Evolutionary conservation across 371 early-diverging fungal genomes (phyloP).

Genomic region (Parasitella parasitica): DNA sequence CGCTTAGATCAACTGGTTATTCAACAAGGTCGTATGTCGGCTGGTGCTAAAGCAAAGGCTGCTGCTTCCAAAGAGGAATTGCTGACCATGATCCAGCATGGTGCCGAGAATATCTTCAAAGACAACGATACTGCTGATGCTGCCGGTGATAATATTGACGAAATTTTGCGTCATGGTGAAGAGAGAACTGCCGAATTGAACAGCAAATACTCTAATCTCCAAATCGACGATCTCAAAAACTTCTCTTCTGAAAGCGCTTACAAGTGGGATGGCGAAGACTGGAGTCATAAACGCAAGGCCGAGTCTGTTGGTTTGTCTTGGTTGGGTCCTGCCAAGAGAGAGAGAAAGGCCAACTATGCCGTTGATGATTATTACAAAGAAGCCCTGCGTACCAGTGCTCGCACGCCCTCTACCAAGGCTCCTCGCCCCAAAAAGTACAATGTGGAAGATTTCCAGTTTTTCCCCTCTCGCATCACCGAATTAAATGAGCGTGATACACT

Average conservation of each 20-base stretch:
- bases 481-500: conserved; percentile 83
- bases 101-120: conserved; percentile 88
- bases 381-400: conserved; percentile 61
- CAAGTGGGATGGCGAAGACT: conserved; percentile 98
- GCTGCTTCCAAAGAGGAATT: conserved; percentile 81
- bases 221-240: conserved; percentile 88
- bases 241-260: conserved; percentile 82
- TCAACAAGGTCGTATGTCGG: conserved; percentile 81
- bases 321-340: conserved; percentile 91
- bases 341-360: conserved; percentile 84
- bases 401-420: conserved; percentile 51
- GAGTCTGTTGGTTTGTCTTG: conserved; percentile 58
- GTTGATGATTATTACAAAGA: conserved; percentile 89
- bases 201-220: conserved; percentile 82
- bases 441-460: conserved; percentile 92
- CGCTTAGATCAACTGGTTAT: conserved; percentile 98
- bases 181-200: conserved; percentile 91
- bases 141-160: conserved; percentile 84
- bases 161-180: conserved; percentile 83
- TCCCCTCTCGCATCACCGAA: conserved; percentile 74
- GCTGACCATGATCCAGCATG: conserved; percentile 95
- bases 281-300: conserved; percentile 63
- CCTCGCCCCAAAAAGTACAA: conserved; percentile 68
- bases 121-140: conserved; percentile 56
- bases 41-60: conserved; percentile 13